phyloP scores from a whole-genome alignment of 1,284 basidiomycete genomes.

The Boletus subluridellus region DNA sequence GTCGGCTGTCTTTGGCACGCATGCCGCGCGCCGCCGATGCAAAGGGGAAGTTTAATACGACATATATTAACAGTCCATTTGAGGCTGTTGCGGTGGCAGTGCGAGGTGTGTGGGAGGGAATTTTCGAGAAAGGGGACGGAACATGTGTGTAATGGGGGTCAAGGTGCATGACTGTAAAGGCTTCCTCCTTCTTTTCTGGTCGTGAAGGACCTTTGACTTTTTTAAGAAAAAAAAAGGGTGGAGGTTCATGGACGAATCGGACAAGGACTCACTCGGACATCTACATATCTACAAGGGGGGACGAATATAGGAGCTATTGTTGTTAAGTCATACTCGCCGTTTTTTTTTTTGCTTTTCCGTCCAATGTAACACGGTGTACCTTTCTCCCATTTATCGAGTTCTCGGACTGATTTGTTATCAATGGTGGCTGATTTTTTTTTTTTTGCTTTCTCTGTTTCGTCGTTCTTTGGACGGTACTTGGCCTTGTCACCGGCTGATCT shows the following conservation, averaged over 20 bases:
- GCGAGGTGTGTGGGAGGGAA: slow-evolving; percentile 8
- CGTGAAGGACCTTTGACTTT: background rate
- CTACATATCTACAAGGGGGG: background rate
- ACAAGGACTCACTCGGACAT: background rate
- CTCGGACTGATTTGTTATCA: background rate
- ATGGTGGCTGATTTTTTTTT: no score
- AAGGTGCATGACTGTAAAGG: background rate
- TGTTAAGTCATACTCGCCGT: background rate
- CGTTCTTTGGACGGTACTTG: background rate
- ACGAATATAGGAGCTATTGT: background rate
- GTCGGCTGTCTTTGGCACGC: slow-evolving; percentile 11
- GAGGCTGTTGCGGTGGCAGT: slow-evolving; percentile 17
- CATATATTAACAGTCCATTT: slow-evolving; percentile 22
- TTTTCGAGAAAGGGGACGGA: slow-evolving; percentile 21
- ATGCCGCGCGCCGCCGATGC: slow-evolving; percentile 18
- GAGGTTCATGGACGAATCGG: background rate
- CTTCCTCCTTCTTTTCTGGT: no score
- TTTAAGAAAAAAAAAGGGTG: background rate
- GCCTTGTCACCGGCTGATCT: no score
- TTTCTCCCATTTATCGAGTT: background rate
- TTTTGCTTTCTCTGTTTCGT: background rate
- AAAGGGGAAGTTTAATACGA: slow-evolving; percentile 21
- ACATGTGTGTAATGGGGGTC: slow-evolving; percentile 4
- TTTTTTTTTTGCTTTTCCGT: background rate
- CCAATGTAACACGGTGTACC: background rate